Evolutionary conservation across 768 basidiomycete species (phyloP).

Genomic region (Tulasnella sp.): DNA sequence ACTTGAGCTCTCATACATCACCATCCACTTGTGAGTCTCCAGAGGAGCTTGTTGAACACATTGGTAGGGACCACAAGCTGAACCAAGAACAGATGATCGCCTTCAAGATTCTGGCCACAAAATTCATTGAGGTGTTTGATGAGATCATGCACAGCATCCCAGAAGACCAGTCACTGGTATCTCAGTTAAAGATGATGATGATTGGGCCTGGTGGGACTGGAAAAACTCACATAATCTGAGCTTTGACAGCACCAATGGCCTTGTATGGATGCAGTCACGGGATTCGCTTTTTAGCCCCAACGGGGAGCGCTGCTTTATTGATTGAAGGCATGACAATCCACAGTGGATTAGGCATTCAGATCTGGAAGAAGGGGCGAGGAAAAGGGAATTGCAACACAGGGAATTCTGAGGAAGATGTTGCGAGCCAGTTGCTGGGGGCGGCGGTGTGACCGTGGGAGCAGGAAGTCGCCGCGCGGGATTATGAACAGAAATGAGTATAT

Average conservation of each 20-base stretch:
- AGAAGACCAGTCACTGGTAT: neutral
- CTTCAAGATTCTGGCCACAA: constrained; percentile 22
- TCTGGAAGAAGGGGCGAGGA: neutral
- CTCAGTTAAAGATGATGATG: neutral
- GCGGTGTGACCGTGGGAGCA: too few species aligned
- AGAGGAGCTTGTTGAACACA: neutral
- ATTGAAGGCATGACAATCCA: constrained; percentile 44
- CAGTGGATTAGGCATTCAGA: constrained; percentile 34
- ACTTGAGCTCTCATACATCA: neutral
- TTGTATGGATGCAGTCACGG: constrained; percentile 33
- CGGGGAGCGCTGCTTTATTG: constrained; percentile 43
- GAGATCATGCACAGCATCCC: neutral
- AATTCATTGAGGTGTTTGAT: constrained; percentile 29
- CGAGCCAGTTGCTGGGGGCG: too few species aligned
- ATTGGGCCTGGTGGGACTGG: too few species aligned
- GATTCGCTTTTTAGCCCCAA: constrained; percentile 35
- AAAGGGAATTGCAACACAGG: constrained; percentile 27
- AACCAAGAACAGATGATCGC: constrained; percentile 13
- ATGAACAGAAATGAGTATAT: too few species aligned
- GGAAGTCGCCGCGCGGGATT: too few species aligned
- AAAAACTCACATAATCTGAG: too few species aligned
- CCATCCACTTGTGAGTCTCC: neutral
- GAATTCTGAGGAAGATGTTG: constrained; percentile 21
- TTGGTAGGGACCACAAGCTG: neutral
- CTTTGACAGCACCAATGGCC: constrained; percentile 31